phyloP scores from a whole-genome alignment of 1,284 basidiomycete species.

The Ustilago cynodontis region DNA sequence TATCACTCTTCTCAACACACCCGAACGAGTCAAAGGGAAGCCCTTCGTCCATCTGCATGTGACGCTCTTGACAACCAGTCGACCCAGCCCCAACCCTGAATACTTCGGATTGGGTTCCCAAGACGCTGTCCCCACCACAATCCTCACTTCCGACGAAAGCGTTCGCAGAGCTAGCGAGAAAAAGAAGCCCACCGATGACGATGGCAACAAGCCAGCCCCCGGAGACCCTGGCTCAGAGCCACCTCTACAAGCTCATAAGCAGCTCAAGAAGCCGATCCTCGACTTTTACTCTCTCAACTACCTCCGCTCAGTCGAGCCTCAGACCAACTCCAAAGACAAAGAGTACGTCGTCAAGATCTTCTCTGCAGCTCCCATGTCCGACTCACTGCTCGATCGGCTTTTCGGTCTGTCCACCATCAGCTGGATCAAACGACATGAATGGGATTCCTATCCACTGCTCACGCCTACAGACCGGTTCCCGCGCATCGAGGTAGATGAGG shows the following conservation, averaged over 20 bases:
- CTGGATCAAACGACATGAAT: constrained; percentile 86
- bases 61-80: constrained; percentile 85
- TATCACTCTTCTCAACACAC: constrained; percentile 66
- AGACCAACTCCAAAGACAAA: constrained; percentile 21
- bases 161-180: constrained; percentile 38
- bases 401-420: constrained; percentile 54
- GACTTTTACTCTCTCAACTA: constrained; percentile 92
- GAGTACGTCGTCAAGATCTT: constrained; percentile 76
- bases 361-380: constrained; percentile 77
- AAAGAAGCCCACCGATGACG: constrained; percentile 7
- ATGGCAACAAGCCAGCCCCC: neutral
- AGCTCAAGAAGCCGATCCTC: constrained; percentile 70
- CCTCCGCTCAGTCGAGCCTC: constrained; percentile 75
- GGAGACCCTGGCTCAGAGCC: constrained; percentile 8
- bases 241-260: neutral
- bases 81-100: constrained; percentile 75
- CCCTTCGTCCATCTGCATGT: constrained; percentile 88
- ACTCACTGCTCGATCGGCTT: constrained; percentile 76
- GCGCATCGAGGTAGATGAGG: constrained; percentile 79
- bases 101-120: constrained; percentile 78
- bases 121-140: constrained; percentile 75
- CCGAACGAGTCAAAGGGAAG: constrained; percentile 75
- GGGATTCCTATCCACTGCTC: constrained; percentile 75
- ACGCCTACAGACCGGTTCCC: constrained; percentile 79
- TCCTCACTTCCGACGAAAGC: constrained; percentile 75